A percentile compares a stretch with the other conserved stretches of the same genome.
phyloP scores from a whole-genome alignment of 768 basidiomycete species.

The Macrocybe gigantea region DNA sequence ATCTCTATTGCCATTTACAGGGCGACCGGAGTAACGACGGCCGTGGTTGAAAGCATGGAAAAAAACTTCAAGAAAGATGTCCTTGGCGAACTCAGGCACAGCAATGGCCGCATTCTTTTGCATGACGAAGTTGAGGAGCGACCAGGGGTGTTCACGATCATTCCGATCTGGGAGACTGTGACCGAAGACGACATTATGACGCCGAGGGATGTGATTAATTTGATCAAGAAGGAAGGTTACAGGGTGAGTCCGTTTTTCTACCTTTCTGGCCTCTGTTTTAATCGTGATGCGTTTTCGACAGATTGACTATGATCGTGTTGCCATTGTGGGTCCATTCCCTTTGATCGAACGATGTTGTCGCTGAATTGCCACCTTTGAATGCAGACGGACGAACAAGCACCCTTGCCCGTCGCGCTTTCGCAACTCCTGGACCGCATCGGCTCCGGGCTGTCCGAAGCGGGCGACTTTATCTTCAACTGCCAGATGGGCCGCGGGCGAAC shows the following conservation, averaged over 20 bases:
- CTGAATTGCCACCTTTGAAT: constrained; percentile 1
- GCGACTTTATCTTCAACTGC: constrained; percentile 91
- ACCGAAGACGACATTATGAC: constrained; percentile 81
- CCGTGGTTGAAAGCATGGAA: constrained; percentile 91
- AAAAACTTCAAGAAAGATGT: constrained; percentile 83
- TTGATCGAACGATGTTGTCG: neutral
- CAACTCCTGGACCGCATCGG: constrained; percentile 74
- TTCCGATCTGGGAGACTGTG: constrained; percentile 93
- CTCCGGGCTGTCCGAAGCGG: constrained; percentile 47
- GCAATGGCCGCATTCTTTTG: constrained; percentile 75
- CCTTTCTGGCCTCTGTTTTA: neutral
- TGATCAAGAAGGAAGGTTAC: constrained; percentile 73
- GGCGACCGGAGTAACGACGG: constrained; percentile 90
- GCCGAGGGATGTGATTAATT: constrained; percentile 73
- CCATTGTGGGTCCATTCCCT: constrained; percentile 60
- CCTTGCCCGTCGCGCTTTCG: constrained; percentile 80
- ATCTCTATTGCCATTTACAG: constrained; percentile 28
- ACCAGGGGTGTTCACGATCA: constrained; percentile 83
- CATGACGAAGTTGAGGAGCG: constrained; percentile 96
- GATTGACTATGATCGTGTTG: constrained; percentile 85
- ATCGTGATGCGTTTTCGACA: constrained; percentile 18
- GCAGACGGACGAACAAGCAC: constrained; percentile 96
- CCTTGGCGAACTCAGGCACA: constrained; percentile 67
- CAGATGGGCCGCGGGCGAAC: constrained; percentile 93
- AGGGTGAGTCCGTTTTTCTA: constrained; percentile 37